Percentiles rank a stretch among this genome's conserved stretches.
These are phyloP conservation scores for Fomitiporia mediterranea DNA, from an alignment of 1,284 basidiomycete species.

Conservation along the genomic window DNA sequence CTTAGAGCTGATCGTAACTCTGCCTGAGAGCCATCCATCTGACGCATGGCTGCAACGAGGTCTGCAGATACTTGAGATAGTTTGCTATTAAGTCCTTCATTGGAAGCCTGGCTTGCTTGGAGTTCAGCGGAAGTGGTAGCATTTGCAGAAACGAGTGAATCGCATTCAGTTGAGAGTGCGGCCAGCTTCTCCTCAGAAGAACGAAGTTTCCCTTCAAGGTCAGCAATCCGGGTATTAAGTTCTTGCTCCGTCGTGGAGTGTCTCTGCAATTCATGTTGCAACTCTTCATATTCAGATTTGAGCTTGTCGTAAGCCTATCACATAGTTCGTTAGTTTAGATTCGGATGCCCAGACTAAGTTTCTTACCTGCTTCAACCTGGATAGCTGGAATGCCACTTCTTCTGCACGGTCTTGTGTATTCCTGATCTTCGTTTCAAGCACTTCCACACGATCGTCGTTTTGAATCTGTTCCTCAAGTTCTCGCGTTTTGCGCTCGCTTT, in stretches of 20 bases:
- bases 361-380: conserved; percentile 68
- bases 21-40: conserved; percentile 53
- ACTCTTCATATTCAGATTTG: conserved; percentile 55
- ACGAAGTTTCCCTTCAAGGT: conserved; percentile 40
- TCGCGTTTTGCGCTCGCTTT: conserved; percentile 51
- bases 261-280: conserved; percentile 43
- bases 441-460: conserved; percentile 72
- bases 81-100: conserved; percentile 52
- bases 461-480: conserved; percentile 78
- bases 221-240: conserved; percentile 42
- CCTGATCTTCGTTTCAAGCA: conserved; percentile 62
- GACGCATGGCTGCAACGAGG: conserved; percentile 47
- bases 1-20: conserved; percentile 57
- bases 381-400: conserved; percentile 74
- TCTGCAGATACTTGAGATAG: conserved; percentile 51
- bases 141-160: conserved; percentile 44
- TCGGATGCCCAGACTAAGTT: not conserved
- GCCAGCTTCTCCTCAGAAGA: conserved; percentile 40
- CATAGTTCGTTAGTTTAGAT: conserved; percentile 16
- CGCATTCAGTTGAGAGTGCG: conserved; percentile 41
- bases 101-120: conserved; percentile 39
- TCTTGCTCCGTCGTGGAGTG: conserved; percentile 40
- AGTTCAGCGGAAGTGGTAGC: conserved; percentile 43
- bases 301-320: conserved; percentile 49
- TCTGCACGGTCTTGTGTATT: conserved; percentile 76